These are phyloP conservation scores for Rheum nobile DNA, from an alignment of 148 eudicot species.

Conservation along the genomic window DNA sequence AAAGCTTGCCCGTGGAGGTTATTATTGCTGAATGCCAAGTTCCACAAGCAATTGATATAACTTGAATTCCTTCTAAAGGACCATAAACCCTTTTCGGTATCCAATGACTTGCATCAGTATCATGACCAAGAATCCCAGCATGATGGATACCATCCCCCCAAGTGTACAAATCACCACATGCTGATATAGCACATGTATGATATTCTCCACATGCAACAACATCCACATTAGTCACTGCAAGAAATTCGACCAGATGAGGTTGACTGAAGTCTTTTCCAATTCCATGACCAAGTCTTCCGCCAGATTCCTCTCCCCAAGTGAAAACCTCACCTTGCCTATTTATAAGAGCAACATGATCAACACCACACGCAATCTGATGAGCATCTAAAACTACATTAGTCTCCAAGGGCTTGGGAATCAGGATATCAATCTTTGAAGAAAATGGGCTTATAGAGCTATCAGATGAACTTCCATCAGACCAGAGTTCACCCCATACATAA, in stretches of 20 bases:
- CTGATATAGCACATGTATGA: constrained; percentile 25
- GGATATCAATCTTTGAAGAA: constrained; percentile 19
- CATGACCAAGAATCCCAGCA: constrained; percentile 34
- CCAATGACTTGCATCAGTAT: constrained; percentile 28
- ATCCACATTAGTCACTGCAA: constrained; percentile 25
- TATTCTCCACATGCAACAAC: constrained; percentile 31
- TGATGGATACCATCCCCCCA: constrained; percentile 38
- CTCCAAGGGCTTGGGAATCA: constrained; percentile 23
- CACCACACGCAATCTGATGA: constrained; percentile 32
- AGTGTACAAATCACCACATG: constrained; percentile 27
- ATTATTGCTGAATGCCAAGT: constrained; percentile 30
- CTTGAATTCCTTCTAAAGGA: constrained; percentile 21
- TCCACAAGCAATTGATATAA: constrained; percentile 27
- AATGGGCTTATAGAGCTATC: constrained; percentile 15
- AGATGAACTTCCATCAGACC: constrained; percentile 17
- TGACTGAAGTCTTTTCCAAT: constrained; percentile 20
- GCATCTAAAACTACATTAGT: constrained; percentile 34
- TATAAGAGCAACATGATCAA: constrained; percentile 29
- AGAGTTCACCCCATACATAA: constrained; percentile 33
- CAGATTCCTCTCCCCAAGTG: constrained; percentile 38
- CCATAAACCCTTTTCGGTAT: constrained; percentile 29
- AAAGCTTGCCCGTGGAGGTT: constrained; percentile 21
- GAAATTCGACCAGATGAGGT: constrained; percentile 26
- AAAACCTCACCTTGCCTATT: constrained; percentile 36
- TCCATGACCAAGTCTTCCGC: constrained; percentile 34